These are phyloP conservation scores for Talaromyces sp. DNA, from an alignment of 2,329 filamentous ascomycete species.

Conservation along the genomic window DNA sequence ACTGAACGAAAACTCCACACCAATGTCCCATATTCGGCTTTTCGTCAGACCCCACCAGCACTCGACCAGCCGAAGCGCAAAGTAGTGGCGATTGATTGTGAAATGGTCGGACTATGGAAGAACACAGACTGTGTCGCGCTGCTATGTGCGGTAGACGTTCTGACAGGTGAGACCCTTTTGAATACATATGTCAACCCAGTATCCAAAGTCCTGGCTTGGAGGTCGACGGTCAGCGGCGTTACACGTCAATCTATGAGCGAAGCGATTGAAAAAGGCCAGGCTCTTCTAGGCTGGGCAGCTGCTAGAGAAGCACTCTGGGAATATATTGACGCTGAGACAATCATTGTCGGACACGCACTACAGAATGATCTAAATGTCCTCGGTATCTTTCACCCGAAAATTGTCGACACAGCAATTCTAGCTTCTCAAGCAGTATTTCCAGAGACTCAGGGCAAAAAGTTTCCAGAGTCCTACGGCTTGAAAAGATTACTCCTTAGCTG, in stretches of 20 bases:
- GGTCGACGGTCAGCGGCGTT: slow-evolving; percentile 43
- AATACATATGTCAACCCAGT: slow-evolving; percentile 44
- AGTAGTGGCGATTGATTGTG: slow-evolving; percentile 50
- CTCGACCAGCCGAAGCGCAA: background rate
- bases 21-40: background rate
- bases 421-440: slow-evolving; percentile 34
- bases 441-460: slow-evolving; percentile 7
- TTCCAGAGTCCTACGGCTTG: background rate
- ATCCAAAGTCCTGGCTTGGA: slow-evolving; percentile 37
- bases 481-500: slow-evolving; percentile 31
- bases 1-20: background rate
- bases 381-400: slow-evolving; percentile 42
- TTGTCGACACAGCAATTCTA: slow-evolving; percentile 50
- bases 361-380: slow-evolving; percentile 48
- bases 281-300: slow-evolving; percentile 43
- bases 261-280: slow-evolving; percentile 32
- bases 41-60: background rate
- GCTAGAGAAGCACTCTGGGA: slow-evolving; percentile 47
- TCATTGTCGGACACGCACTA: slow-evolving; percentile 52
- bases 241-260: slow-evolving; percentile 31
- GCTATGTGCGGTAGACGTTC: slow-evolving; percentile 45
- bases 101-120: slow-evolving; percentile 46
- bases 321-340: slow-evolving; percentile 45
- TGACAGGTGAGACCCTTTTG: slow-evolving; percentile 50
- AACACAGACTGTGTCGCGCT: slow-evolving; percentile 36